phyloP scores from a whole-genome alignment of 176 grass and related monocot species.

The Musa acuminata region DNA sequence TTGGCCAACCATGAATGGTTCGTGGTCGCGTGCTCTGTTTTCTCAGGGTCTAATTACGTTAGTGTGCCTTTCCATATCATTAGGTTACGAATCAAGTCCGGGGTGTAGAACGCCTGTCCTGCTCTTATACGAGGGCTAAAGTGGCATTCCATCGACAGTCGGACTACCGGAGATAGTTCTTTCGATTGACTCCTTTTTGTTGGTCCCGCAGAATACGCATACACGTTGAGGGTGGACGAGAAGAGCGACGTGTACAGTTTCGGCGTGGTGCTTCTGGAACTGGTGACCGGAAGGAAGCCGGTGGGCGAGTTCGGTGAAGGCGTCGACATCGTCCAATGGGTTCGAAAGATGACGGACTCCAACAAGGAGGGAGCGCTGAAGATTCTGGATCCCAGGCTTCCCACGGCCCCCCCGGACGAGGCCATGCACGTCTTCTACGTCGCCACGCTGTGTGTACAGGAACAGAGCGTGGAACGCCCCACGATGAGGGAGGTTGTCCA shows the following conservation, averaged over 20 bases:
- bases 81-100: neutral
- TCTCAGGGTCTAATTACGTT: neutral
- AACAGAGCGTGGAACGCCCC: conserved; percentile 2
- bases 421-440: neutral
- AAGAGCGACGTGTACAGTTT: conserved; percentile 46
- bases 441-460: neutral
- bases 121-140: neutral
- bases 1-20: no score
- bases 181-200: neutral
- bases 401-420: neutral
- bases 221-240: conserved; percentile 16
- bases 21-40: neutral
- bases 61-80: neutral
- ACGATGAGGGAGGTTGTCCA: conserved; percentile 1
- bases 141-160: neutral
- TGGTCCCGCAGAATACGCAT: neutral
- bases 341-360: neutral
- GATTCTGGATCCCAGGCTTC: neutral
- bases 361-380: neutral
- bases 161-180: neutral
- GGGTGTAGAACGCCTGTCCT: neutral
- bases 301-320: conserved; percentile 8
- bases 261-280: conserved; percentile 48
- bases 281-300: conserved; percentile 8
- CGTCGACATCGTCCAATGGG: conserved; percentile 11